Evolutionary conservation across 164 flowering plant genomes (phyloP).

Genomic region (Hamamelis virginiana): DNA sequence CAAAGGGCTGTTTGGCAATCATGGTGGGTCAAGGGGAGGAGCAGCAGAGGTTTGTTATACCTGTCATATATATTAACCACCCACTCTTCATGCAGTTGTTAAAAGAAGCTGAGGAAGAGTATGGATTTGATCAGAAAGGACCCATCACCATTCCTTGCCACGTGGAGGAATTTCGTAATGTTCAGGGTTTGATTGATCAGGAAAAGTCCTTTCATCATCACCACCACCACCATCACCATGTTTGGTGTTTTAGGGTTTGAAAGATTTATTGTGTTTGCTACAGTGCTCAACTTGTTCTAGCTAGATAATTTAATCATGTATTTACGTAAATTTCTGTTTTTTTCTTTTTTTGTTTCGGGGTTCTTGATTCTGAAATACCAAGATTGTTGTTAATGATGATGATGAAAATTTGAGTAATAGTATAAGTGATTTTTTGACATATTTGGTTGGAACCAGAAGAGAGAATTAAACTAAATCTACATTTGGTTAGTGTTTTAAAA

Average conservation of each 20-base stretch:
- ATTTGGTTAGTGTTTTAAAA: no score
- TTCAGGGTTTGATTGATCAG: constrained; percentile 44
- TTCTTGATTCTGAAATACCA: no score
- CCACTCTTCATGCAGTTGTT: constrained; percentile 51
- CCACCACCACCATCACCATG: constrained; percentile 31
- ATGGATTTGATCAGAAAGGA: constrained; percentile 54
- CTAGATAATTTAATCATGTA: no score
- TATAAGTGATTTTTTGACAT: no score
- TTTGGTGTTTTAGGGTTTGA: constrained; percentile 40
- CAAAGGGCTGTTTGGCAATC: constrained; percentile 51
- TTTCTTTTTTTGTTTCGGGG: no score
- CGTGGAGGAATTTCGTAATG: constrained; percentile 48
- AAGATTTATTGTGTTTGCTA: no score
- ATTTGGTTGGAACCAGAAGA: no score
- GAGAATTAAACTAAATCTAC: no score
- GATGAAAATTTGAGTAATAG: no score
- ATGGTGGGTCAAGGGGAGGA: constrained; percentile 51
- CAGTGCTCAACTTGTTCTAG: no score
- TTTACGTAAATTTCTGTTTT: no score
- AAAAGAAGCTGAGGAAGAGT: constrained; percentile 63
- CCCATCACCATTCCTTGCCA: constrained; percentile 62
- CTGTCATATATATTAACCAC: constrained; percentile 57
- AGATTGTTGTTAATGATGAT: no score
- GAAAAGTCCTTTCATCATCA: constrained; percentile 23
- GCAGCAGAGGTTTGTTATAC: constrained; percentile 57